Conservation (phyloP, 495 filamentous ascomycete genomes). For the Podospora didyma region DNA sequence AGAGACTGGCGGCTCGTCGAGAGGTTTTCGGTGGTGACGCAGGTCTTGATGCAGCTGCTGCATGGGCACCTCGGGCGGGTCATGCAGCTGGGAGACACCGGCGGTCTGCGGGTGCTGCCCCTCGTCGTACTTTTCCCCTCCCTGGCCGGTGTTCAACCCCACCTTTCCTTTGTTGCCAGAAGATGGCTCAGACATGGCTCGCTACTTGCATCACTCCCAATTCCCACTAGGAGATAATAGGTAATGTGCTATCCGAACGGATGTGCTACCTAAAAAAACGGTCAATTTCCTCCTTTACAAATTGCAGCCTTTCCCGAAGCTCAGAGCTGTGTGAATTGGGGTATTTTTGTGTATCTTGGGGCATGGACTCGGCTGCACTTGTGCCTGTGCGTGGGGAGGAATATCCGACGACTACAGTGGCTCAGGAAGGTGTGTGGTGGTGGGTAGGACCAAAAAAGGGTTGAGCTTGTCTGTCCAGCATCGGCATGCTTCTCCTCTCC, state of each 20-base stretch:
- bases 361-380: too few species aligned
- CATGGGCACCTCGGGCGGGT: neutral
- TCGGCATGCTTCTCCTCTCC: too few species aligned
- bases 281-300: neutral
- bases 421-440: too few species aligned
- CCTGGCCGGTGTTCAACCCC: too few species aligned
- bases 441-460: too few species aligned
- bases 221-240: neutral
- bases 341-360: too few species aligned
- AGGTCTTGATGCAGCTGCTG: neutral
- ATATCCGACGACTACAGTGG: too few species aligned
- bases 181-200: neutral
- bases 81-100: neutral
- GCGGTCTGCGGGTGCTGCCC: neutral
- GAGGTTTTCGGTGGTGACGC: neutral
- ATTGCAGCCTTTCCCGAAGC: neutral
- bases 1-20: neutral
- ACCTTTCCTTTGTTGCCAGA: neutral
- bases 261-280: neutral
- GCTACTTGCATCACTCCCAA: neutral
- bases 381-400: too few species aligned
- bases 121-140: neutral
- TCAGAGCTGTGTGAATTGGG: neutral
- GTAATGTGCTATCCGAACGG: neutral
- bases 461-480: too few species aligned